Base-by-base conservation (phyloP, 768 basidiomycete genomes). In the Lanmaoa rubissima region DNA sequence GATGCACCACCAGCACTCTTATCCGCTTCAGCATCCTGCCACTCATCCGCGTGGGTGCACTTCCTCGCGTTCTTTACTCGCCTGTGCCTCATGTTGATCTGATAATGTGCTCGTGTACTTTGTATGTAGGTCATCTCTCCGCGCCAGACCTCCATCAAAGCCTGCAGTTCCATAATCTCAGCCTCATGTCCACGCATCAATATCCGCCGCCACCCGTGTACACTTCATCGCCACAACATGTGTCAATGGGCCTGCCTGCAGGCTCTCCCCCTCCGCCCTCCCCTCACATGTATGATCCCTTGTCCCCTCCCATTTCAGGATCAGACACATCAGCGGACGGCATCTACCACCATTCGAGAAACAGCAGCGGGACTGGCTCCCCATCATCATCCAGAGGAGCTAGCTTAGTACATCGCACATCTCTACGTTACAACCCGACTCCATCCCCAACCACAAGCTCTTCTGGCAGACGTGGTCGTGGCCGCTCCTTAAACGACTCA, bases 271-370 rank as follows among this genome's bases (percentile, higher is more conserved):
- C 90, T 69, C 85, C 85, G 65, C 82, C 86, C 64, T 87, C 87
- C 61, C 83, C 88, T 73, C 82, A 86, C 76, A 82, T 88, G 76
- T 91, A 92, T 74, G 88, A 89, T 77, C 86, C 90, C 71, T 77
- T 91, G 66, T 90, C 89, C 54, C 90, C 90, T 71, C 88, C 87
- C 76, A 79, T 90, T 70, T 92, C 90, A 78, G 90, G 90, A 77
- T 92, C 90, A 76, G 90, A 92, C 76, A 89, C 88, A 71, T 92
- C 90, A 69, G 88, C 80, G 65, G 89, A 91, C 82, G 88, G 87
- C 67, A 73, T 86, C 58, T 86, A 90, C 80, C 86, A 88, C 76
- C 79, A 78, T 63, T 88, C 88, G 59, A 77, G 81, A 71, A 89
- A 90, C 77, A 87, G 85, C 70, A 83, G 85, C 70, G 74, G 78